Evolutionary conservation across 768 basidiomycete genomes (phyloP), one percentile per base, ranked within the genome.

Genomic region (Mycena olivaceomarginata): DNA sequence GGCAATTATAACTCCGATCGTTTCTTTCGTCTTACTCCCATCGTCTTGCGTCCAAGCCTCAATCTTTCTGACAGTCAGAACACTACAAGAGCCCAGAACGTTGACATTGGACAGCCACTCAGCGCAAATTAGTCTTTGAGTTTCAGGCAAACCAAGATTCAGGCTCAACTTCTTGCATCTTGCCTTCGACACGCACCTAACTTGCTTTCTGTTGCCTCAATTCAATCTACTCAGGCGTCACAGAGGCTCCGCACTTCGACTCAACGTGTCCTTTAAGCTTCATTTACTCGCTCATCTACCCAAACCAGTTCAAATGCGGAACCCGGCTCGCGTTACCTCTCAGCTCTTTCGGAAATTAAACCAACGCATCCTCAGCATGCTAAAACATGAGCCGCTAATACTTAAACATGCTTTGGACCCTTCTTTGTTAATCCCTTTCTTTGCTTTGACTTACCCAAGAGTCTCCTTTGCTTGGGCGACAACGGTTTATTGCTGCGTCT

Each of bases 221-320:
- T 18, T 12, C 56, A 57, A 15, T 57, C n/a, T 12, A 53, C 48
- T 1, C 13, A 51, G 7, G 80, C 8, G 91, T 88, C 0, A 70
- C 78, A 77, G 94, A 96, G 8, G 95, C 95, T 80, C 95, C 95
- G 77, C 9, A n/a, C 51, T n/a, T 8, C 51, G 7, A 18, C 22
- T 43, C 70, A 48, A 53, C 51, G 62, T 65, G 70, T 20, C 51
- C 51, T 31, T 10, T 48, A 25, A 16, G 12, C 60, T 41, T 59
- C 41, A 5, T 63, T 31, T 48, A 8, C 18, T 25, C 10, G 15
- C n/a, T 41, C 51, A 37, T 64, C 53, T 74, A 63, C 59, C 51
- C 46, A 31, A 68, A 62, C 20, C 71, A 37, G 71, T 71, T 70
- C 70, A 51, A 64, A 40, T 72, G 72, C 72, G 40, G 22, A 41